These are phyloP conservation scores for Neurospora sp. DNA, from an alignment of 495 filamentous ascomycete genomes.

Conservation along the genomic window DNA sequence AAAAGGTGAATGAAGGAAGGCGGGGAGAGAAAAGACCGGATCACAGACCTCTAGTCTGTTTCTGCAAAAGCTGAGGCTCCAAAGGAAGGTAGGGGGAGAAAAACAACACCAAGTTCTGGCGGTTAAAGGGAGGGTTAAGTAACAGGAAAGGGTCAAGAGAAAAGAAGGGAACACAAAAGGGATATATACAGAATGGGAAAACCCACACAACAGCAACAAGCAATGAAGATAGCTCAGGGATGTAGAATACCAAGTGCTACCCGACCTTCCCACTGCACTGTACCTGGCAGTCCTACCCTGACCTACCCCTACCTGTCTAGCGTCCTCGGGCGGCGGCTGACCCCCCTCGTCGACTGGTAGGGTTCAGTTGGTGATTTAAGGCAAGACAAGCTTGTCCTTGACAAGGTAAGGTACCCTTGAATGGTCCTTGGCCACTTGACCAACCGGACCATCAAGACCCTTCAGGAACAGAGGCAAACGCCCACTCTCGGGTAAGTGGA, in stretches of 20 bases:
- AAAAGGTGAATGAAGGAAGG: not conserved
- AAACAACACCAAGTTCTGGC: not conserved
- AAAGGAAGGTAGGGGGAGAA: not conserved
- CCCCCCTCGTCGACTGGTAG: not conserved
- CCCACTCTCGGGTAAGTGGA: not conserved
- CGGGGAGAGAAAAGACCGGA: not conserved
- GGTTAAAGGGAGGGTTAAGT: not conserved
- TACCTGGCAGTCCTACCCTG: not conserved
- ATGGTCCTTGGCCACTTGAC: not conserved
- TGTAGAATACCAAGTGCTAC: not conserved
- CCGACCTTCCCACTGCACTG: not conserved
- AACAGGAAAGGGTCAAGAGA: not conserved
- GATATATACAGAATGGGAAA: not conserved
- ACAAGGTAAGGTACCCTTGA: not conserved
- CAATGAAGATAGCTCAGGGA: not conserved
- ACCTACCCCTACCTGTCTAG: not conserved
- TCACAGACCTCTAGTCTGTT: not conserved
- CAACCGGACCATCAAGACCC: not conserved
- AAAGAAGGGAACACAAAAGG: not conserved
- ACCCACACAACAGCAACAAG: not conserved
- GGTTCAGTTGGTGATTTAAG: not conserved
- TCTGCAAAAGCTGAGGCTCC: not conserved
- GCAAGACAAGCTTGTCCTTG: not conserved
- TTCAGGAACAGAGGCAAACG: not conserved
- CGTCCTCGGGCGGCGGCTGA: not conserved